Evolutionary conservation across 805 yeast genomes (phyloP).

Genomic region (Ogataea pini): DNA sequence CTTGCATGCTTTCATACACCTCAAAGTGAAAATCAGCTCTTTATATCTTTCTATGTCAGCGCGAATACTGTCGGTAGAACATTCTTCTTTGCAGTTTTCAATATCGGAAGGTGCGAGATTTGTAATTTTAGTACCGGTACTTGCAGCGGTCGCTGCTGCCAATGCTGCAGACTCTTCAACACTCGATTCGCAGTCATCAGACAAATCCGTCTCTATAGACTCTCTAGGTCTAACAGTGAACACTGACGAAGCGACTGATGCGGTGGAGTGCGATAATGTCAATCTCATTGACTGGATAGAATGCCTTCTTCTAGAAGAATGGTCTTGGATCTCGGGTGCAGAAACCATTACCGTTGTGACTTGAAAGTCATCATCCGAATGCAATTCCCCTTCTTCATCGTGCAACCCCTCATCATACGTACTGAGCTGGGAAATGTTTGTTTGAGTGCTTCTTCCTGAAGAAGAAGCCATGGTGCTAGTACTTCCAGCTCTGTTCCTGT

Average conservation of each 20-base stretch:
- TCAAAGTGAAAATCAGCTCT: conserved; percentile 31
- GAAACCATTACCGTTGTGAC: not conserved
- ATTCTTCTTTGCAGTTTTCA: not conserved
- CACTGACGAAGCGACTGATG: conserved; percentile 7
- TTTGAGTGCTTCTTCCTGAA: conserved; percentile 5
- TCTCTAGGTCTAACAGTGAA: conserved; percentile 8
- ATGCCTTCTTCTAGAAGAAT: not conserved
- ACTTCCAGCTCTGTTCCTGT: conserved; percentile 9
- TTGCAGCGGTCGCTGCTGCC: not conserved
- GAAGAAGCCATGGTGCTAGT: conserved; percentile 7
- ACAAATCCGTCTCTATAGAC: not conserved
- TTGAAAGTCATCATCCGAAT: conserved; percentile 6
- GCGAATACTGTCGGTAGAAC: conserved; percentile 1
- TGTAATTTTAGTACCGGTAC: not conserved
- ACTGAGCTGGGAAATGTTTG: not conserved
- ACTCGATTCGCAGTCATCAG: conserved; percentile 2
- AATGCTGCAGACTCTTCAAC: not conserved
- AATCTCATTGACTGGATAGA: not conserved
- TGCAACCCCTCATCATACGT: conserved; percentile 2
- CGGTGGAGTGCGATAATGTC: conserved; percentile 1
- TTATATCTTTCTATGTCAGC: conserved; percentile 21
- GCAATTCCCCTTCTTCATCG: conserved; percentile 3
- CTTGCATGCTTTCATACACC: conserved; percentile 31
- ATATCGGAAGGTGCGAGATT: not conserved
- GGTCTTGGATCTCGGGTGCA: not conserved